A percentile compares a stretch with the other conserved stretches of the same genome.
These are phyloP conservation scores for Eudorina sp. DNA, from an alignment of 139 green algal genomes.

Conservation along the genomic window DNA sequence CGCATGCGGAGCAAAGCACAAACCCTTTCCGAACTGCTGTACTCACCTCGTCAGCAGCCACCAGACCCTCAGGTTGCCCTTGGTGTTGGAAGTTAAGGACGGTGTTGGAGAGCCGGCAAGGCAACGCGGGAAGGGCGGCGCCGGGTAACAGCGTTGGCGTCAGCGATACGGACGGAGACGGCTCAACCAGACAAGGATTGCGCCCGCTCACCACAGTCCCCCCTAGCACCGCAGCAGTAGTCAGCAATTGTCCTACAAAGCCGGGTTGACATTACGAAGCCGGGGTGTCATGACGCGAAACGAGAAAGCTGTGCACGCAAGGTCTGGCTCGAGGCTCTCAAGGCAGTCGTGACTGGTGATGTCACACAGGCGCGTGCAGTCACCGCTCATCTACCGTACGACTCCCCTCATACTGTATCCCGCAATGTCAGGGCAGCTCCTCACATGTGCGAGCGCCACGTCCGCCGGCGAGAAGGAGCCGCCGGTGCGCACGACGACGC, in stretches of 20 bases:
- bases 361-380: neutral
- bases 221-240: neutral
- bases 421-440: no score
- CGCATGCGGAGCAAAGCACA: neutral
- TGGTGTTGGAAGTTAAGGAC: neutral
- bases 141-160: neutral
- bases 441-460: neutral
- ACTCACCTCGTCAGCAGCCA: conserved; percentile 2
- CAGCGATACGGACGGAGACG: neutral
- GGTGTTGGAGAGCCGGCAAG: no score
- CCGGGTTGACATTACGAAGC: neutral
- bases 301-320: neutral
- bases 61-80: conserved; percentile 1
- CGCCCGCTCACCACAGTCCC: neutral
- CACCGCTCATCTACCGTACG: neutral
- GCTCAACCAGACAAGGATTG: neutral
- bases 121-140: neutral
- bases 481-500: neutral
- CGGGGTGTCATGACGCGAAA: neutral
- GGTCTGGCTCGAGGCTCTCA: neutral
- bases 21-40: neutral
- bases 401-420: neutral
- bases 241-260: neutral
- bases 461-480: neutral
- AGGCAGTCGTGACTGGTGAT: neutral